These are phyloP conservation scores for Ganoderma sp. DNA, from an alignment of 1,284 basidiomycete species.

Conservation along the genomic window DNA sequence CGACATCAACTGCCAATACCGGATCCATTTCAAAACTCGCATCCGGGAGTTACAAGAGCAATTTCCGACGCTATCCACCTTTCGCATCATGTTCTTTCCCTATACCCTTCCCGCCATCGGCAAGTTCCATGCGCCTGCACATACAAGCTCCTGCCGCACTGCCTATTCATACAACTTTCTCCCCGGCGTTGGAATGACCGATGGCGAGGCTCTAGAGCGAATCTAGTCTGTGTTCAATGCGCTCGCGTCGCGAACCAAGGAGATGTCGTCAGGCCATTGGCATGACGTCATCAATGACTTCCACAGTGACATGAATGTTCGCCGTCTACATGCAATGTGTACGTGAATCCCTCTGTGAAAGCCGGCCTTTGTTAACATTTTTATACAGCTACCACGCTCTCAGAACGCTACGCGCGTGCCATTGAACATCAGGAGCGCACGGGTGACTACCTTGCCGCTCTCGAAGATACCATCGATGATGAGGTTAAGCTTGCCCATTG, in stretches of 20 bases:
- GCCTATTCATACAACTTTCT: too few species aligned
- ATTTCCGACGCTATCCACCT: not conserved
- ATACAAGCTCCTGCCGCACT: too few species aligned
- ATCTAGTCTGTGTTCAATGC: not conserved
- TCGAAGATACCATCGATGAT: too few species aligned
- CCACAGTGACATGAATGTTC: not conserved
- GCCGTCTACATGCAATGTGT: not conserved
- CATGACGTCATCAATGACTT: slow-evolving; percentile 6
- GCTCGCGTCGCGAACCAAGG: not conserved
- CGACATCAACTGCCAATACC: slow-evolving; percentile 21
- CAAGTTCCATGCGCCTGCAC: too few species aligned
- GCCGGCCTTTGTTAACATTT: too few species aligned
- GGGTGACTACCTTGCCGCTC: too few species aligned
- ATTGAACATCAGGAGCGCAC: too few species aligned
- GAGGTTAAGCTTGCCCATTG: too few species aligned
- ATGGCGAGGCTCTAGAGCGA: too few species aligned
- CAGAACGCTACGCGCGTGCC: too few species aligned
- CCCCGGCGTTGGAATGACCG: too few species aligned
- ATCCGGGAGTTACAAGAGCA: not conserved
- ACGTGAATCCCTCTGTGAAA: not conserved
- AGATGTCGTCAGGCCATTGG: slow-evolving; percentile 4
- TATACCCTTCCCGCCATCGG: not conserved
- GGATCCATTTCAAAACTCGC: slow-evolving; percentile 2
- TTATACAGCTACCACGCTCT: too few species aligned
- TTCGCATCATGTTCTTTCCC: not conserved